Conservation (phyloP, 164 flowering plant genomes). For the Houttuynia cordata region DNA sequence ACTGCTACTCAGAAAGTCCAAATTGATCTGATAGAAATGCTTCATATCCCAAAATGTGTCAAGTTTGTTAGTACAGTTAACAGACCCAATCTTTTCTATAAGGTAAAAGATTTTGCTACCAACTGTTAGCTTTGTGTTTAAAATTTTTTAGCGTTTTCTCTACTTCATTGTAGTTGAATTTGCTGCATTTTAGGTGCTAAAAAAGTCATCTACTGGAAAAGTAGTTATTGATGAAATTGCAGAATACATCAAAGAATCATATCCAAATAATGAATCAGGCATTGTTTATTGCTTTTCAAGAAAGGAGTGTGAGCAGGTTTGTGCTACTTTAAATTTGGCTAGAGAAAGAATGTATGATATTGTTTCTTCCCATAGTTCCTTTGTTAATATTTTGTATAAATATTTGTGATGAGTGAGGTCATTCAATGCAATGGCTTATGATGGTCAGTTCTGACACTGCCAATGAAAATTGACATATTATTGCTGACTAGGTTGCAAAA, state of each 20-base stretch:
- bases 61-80: conserved; percentile 94
- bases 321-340: conserved; percentile 2
- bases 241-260: conserved; percentile 54
- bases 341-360: neutral
- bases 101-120: conserved; percentile 32
- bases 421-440: neutral
- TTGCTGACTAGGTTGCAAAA: conserved; percentile 56
- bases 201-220: conserved; percentile 86
- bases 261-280: conserved; percentile 87
- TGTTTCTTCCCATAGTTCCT: too few species aligned
- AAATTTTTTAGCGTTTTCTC: neutral
- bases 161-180: neutral
- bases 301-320: conserved; percentile 96
- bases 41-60: conserved; percentile 67
- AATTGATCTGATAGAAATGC: conserved; percentile 85
- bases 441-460: neutral
- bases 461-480: neutral
- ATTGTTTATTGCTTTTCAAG: conserved; percentile 95
- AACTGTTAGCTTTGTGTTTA: neutral
- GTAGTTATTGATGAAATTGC: conserved; percentile 83
- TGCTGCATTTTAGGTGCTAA: conserved; percentile 48
- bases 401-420: too few species aligned
- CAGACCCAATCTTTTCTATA: conserved; percentile 92
- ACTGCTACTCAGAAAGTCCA: conserved; percentile 96
- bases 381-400: too few species aligned